phyloP scores from a whole-genome alignment of 768 basidiomycete genomes.

The Omphalotus guepiniiformis region DNA sequence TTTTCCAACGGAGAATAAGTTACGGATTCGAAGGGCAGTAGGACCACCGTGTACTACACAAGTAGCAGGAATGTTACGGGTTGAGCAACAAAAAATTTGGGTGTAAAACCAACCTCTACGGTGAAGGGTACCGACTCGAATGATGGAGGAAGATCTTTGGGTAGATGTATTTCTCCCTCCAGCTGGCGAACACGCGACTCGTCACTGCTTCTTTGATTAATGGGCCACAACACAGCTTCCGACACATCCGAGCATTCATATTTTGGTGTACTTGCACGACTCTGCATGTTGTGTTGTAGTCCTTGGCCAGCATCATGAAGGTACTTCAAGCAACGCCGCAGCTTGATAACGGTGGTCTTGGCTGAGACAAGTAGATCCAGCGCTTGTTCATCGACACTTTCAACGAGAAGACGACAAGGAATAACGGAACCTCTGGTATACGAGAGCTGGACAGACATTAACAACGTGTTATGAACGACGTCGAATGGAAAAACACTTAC shows the following conservation, averaged over 20 bases:
- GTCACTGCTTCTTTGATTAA: not conserved
- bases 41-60: slow-evolving; percentile 17
- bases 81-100: not conserved
- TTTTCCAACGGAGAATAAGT: slow-evolving; percentile 13
- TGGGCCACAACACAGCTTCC: slow-evolving; percentile 24
- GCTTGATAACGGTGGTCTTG: slow-evolving; percentile 20
- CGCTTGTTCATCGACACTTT: slow-evolving; percentile 23
- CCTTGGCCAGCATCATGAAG: slow-evolving; percentile 12
- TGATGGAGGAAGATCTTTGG: slow-evolving; percentile 25
- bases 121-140: slow-evolving; percentile 23
- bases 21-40: slow-evolving; percentile 21
- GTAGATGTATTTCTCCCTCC: slow-evolving; percentile 30
- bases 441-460: slow-evolving; percentile 17
- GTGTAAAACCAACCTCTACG: slow-evolving; percentile 20
- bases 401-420: slow-evolving; percentile 28
- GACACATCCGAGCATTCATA: slow-evolving; percentile 15
- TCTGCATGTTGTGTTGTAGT: slow-evolving; percentile 1
- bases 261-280: not conserved
- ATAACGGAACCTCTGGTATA: slow-evolving; percentile 38
- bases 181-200: slow-evolving; percentile 15
- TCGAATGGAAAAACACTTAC: slow-evolving; percentile 16
- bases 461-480: not conserved
- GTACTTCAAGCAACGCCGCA: slow-evolving; percentile 26
- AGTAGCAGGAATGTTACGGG: not conserved
- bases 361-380: slow-evolving; percentile 27